These are phyloP conservation scores for Beauveria bassiana DNA, from an alignment of 2,329 filamentous ascomycete genomes.

Conservation along the genomic window DNA sequence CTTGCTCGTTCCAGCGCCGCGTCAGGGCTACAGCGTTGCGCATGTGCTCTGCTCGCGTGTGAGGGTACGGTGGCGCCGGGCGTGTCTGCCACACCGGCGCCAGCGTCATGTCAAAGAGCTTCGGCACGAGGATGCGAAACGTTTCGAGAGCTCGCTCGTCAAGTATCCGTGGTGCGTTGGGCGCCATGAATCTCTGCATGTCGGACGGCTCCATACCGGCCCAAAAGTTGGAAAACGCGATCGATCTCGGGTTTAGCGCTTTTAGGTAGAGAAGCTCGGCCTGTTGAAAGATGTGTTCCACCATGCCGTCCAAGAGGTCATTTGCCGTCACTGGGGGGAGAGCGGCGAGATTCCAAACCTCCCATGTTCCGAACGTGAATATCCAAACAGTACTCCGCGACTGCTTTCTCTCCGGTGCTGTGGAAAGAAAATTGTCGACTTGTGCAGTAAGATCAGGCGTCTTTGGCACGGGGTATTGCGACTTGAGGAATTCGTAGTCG, in stretches of 20 bases:
- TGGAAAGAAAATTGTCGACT: conserved; percentile 37
- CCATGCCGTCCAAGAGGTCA: conserved; percentile 28
- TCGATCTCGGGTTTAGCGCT: conserved; percentile 32
- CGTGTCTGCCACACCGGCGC: conserved; percentile 45
- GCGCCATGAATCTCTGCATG: conserved; percentile 20
- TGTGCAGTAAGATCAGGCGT: conserved; percentile 37
- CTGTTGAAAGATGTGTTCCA: conserved; percentile 34
- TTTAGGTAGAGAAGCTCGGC: conserved; percentile 40
- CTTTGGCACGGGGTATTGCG: conserved; percentile 34
- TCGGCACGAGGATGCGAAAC: conserved; percentile 46
- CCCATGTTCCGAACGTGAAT: conserved; percentile 47
- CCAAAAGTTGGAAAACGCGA: conserved; percentile 39
- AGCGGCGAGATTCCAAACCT: conserved; percentile 44
- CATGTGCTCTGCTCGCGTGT: conserved; percentile 42
- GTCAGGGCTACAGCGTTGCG: conserved; percentile 47
- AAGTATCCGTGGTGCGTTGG: conserved; percentile 17
- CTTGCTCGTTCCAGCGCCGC: conserved; percentile 38
- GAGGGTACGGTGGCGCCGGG: conserved; percentile 33
- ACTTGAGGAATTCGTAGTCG: conserved; percentile 36
- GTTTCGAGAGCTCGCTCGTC: conserved; percentile 26
- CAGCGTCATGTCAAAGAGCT: conserved; percentile 45
- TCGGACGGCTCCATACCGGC: conserved; percentile 21
- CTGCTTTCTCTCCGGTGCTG: conserved; percentile 22
- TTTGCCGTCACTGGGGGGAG: conserved; percentile 34
- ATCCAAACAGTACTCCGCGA: conserved; percentile 45